phyloP scores from a whole-genome alignment of 768 basidiomycete species.

The Leccinum sublutescens region DNA sequence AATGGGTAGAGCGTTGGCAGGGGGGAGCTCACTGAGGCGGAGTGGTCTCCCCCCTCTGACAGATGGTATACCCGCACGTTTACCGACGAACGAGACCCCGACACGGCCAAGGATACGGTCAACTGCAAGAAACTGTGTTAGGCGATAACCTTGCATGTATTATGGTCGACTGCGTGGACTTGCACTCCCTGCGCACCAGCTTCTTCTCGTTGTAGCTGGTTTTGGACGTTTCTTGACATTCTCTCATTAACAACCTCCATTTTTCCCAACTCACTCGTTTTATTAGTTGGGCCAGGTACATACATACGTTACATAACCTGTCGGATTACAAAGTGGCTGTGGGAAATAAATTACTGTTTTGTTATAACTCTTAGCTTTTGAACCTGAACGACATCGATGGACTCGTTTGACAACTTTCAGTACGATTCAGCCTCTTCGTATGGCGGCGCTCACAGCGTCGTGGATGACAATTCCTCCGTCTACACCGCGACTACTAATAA shows the following conservation, averaged over 20 bases:
- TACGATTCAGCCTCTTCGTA: conserved; percentile 83
- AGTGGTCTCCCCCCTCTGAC: conserved; percentile 24
- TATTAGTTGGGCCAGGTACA: conserved; percentile 9
- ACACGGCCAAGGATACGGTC: conserved; percentile 57
- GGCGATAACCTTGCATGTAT: conserved; percentile 38
- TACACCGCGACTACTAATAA: conserved; percentile 67
- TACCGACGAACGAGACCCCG: conserved; percentile 54
- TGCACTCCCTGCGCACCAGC: not conserved
- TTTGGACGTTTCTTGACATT: conserved; percentile 17
- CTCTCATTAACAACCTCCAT: not conserved
- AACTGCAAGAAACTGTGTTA: conserved; percentile 29
- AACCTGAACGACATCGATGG: conserved; percentile 48
- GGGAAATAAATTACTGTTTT: conserved; percentile 28
- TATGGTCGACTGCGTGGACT: not conserved
- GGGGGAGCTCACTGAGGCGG: conserved; percentile 27
- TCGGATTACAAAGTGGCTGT: conserved; percentile 18
- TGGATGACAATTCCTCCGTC: conserved; percentile 79
- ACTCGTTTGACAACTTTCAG: conserved; percentile 83
- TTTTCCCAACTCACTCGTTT: conserved; percentile 11
- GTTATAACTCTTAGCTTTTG: conserved; percentile 6
- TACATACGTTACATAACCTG: not conserved
- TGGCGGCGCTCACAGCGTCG: conserved; percentile 61
- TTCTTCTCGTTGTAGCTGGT: not conserved
- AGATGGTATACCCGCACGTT: conserved; percentile 34
- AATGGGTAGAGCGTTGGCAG: conserved; percentile 16